A percentile compares a stretch with the other conserved stretches of the same genome.
These are phyloP conservation scores for Fusarium begoniae DNA, from an alignment of 2,329 filamentous ascomycete species.

Conservation along the genomic window DNA sequence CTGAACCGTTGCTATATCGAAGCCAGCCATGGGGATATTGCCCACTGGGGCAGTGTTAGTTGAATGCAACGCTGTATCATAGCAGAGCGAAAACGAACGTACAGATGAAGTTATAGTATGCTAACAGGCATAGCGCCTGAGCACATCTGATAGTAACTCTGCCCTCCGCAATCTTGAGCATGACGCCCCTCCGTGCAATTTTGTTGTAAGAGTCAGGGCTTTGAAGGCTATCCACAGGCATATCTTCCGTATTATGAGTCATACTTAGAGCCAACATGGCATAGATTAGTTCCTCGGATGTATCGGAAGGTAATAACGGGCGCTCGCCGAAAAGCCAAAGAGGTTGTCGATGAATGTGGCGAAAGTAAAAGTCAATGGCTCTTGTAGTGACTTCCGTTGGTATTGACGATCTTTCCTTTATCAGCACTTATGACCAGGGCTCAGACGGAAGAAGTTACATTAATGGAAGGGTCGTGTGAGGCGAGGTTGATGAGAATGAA, in stretches of 20 bases:
- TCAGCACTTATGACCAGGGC: accelerated
- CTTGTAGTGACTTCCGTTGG: background rate
- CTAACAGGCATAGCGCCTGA: conserved; percentile 7
- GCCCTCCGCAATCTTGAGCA: conserved; percentile 21
- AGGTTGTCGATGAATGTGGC: conserved; percentile 20
- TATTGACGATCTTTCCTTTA: accelerated
- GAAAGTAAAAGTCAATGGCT: conserved; percentile 21
- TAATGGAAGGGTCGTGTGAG: background rate
- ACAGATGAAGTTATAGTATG: conserved; percentile 17
- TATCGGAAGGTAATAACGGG: background rate
- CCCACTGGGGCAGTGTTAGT: background rate
- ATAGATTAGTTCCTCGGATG: background rate
- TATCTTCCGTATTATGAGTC: background rate
- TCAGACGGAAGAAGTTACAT: background rate
- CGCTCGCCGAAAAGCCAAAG: conserved; percentile 16
- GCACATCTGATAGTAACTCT: background rate
- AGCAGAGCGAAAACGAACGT: no score
- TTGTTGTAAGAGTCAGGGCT: background rate
- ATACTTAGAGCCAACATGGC: conserved; percentile 3
- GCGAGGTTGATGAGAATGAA: background rate
- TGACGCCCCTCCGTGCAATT: background rate
- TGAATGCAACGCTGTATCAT: accelerated
- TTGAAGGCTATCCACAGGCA: background rate
- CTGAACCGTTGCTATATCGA: conserved; percentile 15
- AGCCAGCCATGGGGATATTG: conserved; percentile 9